Percentiles rank a stretch among this genome's conserved stretches.
These are phyloP conservation scores for Striga asiatica DNA, from an alignment of 257 asterid genomes.

Conservation along the genomic window DNA sequence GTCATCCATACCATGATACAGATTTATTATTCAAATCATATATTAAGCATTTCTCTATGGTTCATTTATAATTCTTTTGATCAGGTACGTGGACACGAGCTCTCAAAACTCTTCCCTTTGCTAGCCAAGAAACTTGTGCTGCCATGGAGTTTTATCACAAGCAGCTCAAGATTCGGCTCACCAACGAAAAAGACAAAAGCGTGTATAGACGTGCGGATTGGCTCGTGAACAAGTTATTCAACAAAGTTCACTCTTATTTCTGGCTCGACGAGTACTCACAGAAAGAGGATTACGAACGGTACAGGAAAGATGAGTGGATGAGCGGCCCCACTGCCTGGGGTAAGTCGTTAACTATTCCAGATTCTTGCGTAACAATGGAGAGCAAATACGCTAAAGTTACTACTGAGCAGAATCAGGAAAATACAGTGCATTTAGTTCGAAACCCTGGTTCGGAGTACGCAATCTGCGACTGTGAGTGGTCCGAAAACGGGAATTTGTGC, in stretches of 20 bases:
- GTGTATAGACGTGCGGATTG: conserved; percentile 75
- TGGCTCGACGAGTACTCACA: conserved; percentile 91
- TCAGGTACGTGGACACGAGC: conserved; percentile 60
- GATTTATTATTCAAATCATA: no score
- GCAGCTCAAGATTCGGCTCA: conserved; percentile 66
- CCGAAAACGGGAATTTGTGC: conserved; percentile 69
- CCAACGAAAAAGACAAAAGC: conserved; percentile 50
- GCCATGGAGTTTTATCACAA: conserved; percentile 83
- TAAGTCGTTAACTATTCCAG: conserved; percentile 58
- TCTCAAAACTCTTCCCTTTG: conserved; percentile 61
- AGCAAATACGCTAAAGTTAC: conserved; percentile 48
- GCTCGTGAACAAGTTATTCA: conserved; percentile 72
- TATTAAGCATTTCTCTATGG: no score
- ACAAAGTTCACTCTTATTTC: conserved; percentile 79
- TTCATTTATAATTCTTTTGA: conserved; percentile 16
- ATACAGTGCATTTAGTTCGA: conserved; percentile 29
- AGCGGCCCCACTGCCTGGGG: conserved; percentile 83
- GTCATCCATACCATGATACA: background rate
- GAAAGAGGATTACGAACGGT: conserved; percentile 74
- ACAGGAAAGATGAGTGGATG: conserved; percentile 80
- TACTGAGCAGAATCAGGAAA: conserved; percentile 35
- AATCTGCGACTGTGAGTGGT: conserved; percentile 74
- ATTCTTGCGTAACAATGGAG: conserved; percentile 48
- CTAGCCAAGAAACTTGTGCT: conserved; percentile 81
- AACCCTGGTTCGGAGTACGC: conserved; percentile 89